Evolutionary conservation across 352 stramenopile species (phyloP).

Genomic region (Phytopythium ostracodes): DNA sequence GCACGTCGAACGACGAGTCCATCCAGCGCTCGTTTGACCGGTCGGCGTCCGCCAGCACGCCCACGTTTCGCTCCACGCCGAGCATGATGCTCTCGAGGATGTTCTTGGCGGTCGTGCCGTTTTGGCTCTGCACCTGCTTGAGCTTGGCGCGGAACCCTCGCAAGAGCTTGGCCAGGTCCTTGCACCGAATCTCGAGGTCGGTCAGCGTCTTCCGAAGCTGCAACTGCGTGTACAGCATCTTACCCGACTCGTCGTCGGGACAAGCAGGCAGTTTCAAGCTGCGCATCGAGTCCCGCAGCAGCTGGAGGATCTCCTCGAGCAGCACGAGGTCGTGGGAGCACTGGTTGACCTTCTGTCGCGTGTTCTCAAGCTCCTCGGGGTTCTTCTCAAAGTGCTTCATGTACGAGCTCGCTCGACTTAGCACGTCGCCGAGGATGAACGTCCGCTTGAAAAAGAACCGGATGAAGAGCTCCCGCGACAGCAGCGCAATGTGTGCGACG

Average conservation of each 20-base stretch:
- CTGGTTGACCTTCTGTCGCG: slow-evolving; percentile 88
- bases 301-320: slow-evolving; percentile 95
- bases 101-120: slow-evolving; percentile 71
- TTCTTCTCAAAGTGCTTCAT: slow-evolving; percentile 92
- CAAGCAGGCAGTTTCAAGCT: slow-evolving; percentile 89
- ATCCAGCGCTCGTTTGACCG: slow-evolving; percentile 68
- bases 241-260: slow-evolving; percentile 82
- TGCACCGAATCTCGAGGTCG: slow-evolving; percentile 88
- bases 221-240: slow-evolving; percentile 91
- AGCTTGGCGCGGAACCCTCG: slow-evolving; percentile 89
- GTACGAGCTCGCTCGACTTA: slow-evolving; percentile 90
- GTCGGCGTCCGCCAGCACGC: slow-evolving; percentile 44
- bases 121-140: slow-evolving; percentile 80
- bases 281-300: slow-evolving; percentile 92
- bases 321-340: slow-evolving; percentile 94
- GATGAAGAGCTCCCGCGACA: slow-evolving; percentile 92
- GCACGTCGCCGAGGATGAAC: slow-evolving; percentile 95
- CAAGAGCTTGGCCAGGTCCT: slow-evolving; percentile 93
- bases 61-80: slow-evolving; percentile 59
- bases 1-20: slow-evolving; percentile 75
- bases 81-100: slow-evolving; percentile 61
- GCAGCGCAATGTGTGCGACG: slow-evolving; percentile 90
- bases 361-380: slow-evolving; percentile 85
- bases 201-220: slow-evolving; percentile 83
- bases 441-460: slow-evolving; percentile 95